Base-by-base conservation (phyloP, 73 alveolate species). In the Paramecium caudatum region DNA sequence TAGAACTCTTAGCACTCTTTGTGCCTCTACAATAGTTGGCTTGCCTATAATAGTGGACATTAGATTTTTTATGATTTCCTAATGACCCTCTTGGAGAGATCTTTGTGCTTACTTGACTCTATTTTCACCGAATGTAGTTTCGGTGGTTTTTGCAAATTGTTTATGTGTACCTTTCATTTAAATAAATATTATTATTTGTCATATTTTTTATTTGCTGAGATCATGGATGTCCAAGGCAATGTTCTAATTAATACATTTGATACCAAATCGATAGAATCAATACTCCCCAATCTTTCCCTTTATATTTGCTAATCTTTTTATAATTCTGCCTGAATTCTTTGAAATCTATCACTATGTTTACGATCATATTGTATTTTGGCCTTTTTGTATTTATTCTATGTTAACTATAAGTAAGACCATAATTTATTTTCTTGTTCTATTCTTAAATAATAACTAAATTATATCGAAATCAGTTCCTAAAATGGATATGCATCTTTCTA, bases 11-110 rank as follows among this genome's bases (percentile, higher is more conserved):
- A 86, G 46, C 25, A 86, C 68, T 86, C 93, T 86, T 63, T 86
- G 39, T 3, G 93, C 93, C 39, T 86, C 93, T 23, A 86, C 93
- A n/a, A 86, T 86, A 5, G 93, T 86, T 3, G 93, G 93, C 65
- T 86, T 86, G 33, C 93, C 93, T 41, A 86, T 63, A 19, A 62
- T 86, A 4, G 93, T 86, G 8, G 93, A 86, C 84, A 62, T 78
- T 86, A 86, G 45, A 46, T 86, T 86, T 15, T 86, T 86, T 30
- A 86, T 30, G 34, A 86, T 86, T 65, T 86, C 93, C 21, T 86
- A 17, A 86, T 86, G 93, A 21, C 81, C 80, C 15, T 86, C 93
- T 39, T 86, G 32, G 15, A 86, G 62, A 9, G 93, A 63, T 27
- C 88, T 37, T 21, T 74, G 32, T 25, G 16, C 6, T 19, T 30